phyloP scores from a whole-genome alignment of 2,329 filamentous ascomycete species.

The Fusarium sulawesiense region DNA sequence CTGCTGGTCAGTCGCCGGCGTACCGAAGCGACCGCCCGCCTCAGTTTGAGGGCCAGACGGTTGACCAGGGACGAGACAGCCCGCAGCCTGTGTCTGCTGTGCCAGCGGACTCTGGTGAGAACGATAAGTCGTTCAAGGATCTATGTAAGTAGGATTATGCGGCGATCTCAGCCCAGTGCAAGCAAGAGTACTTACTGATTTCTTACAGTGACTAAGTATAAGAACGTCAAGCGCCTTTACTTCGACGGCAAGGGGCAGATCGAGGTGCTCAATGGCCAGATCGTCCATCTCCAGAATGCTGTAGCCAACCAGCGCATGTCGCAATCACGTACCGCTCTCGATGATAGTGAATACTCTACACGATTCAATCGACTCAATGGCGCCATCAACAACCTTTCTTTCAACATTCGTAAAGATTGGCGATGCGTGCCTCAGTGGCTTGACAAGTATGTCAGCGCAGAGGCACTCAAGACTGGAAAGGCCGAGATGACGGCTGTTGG shows the following conservation, averaged over 20 bases:
- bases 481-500: conserved; percentile 99
- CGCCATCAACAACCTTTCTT: conserved; percentile 92
- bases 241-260: conserved; percentile 96
- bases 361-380: conserved; percentile 93
- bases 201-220: conserved; percentile 86
- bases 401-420: conserved; percentile 98
- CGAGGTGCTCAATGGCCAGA: conserved; percentile 85
- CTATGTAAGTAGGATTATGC: conserved; percentile 57
- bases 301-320: conserved; percentile 95
- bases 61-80: conserved; percentile 65
- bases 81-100: conserved; percentile 61
- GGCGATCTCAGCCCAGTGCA: neutral
- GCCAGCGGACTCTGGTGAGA: conserved; percentile 54
- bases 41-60: conserved; percentile 59
- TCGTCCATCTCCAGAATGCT: conserved; percentile 96
- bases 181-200: conserved; percentile 15
- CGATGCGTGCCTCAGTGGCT: conserved; percentile 83
- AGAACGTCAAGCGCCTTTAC: conserved; percentile 97
- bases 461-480: conserved; percentile 86
- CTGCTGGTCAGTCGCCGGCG: conserved; percentile 47
- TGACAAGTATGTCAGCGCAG: conserved; percentile 80
- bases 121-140: conserved; percentile 68
- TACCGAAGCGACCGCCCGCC: conserved; percentile 56
- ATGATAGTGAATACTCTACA: conserved; percentile 92
- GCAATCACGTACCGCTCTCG: conserved; percentile 90